These are phyloP conservation scores for Chlamydomonas sphaeroides DNA, from an alignment of 139 green algal species.

Conservation along the genomic window DNA sequence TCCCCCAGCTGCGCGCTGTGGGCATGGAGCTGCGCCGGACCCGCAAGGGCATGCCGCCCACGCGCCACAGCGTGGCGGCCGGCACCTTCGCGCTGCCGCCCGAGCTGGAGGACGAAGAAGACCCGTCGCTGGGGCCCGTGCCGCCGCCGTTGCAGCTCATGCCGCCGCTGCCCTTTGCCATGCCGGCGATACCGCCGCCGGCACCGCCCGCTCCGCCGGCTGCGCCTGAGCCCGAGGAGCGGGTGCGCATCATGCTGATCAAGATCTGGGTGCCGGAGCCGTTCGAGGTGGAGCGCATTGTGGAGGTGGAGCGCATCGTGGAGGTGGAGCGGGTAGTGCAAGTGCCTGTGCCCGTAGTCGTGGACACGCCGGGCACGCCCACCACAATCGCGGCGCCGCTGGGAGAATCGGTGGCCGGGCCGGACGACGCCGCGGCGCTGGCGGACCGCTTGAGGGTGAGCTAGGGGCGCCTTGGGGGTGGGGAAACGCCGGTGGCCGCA, in stretches of 20 bases:
- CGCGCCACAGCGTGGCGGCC: not conserved
- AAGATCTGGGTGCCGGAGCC: not conserved
- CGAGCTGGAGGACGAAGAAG: not conserved
- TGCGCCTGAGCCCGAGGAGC: constrained; percentile 10
- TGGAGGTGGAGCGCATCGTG: not conserved
- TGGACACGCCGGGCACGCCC: not conserved
- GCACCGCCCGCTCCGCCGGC: not conserved
- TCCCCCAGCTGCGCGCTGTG: not conserved
- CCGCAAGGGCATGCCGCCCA: not conserved
- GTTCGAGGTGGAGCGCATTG: not conserved
- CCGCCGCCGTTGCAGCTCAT: not conserved
- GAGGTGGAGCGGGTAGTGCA: not conserved
- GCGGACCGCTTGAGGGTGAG: not conserved
- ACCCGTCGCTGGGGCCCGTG: not conserved
- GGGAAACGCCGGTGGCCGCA: no score
- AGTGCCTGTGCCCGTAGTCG: not conserved
- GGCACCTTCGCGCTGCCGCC: constrained; percentile 8
- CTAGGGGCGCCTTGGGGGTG: no score
- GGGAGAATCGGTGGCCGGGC: not conserved
- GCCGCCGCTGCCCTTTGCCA: no score
- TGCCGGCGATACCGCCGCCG: not conserved
- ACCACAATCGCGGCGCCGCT: not conserved
- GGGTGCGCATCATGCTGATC: constrained; percentile 31
- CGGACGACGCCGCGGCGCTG: not conserved
- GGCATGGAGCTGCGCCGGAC: constrained; percentile 8